Percentiles rank a stretch among this genome's conserved stretches.
Evolutionary conservation across 345 rosid species (phyloP).

Genomic region (Citrus unshiu): DNA sequence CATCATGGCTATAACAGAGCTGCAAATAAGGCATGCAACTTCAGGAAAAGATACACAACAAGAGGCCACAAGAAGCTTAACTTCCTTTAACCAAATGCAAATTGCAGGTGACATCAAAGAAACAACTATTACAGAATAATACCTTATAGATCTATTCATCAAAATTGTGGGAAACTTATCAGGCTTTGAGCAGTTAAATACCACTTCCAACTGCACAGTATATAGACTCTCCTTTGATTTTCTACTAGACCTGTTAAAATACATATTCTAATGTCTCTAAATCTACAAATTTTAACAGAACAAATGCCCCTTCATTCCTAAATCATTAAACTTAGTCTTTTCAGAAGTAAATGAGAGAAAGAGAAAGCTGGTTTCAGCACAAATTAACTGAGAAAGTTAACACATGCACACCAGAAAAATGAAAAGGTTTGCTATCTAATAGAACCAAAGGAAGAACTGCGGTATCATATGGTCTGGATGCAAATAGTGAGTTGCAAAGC

Average conservation of each 20-base stretch:
- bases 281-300: not conserved
- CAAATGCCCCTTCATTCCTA: not conserved
- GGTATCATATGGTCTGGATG: not conserved
- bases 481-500: slow-evolving; percentile 7
- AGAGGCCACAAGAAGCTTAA: not conserved
- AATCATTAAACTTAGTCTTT: not conserved
- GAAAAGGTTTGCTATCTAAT: not conserved
- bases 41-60: not conserved
- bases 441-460: not conserved
- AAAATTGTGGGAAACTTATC: not conserved
- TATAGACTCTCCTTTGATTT: not conserved
- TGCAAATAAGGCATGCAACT: not conserved
- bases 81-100: not conserved
- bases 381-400: not conserved
- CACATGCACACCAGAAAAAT: not conserved
- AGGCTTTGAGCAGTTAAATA: too few relatives aligned
- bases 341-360: not conserved
- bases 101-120: not conserved
- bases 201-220: not conserved
- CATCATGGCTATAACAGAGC: not conserved
- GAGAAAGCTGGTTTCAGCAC: not conserved
- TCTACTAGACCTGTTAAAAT: not conserved
- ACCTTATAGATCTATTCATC: not conserved
- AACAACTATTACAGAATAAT: not conserved
- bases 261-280: not conserved